A percentile compares a stretch with the other conserved stretches of the same genome.
phyloP scores from a whole-genome alignment of 768 basidiomycete genomes.

The Lactarius hatsudake region DNA sequence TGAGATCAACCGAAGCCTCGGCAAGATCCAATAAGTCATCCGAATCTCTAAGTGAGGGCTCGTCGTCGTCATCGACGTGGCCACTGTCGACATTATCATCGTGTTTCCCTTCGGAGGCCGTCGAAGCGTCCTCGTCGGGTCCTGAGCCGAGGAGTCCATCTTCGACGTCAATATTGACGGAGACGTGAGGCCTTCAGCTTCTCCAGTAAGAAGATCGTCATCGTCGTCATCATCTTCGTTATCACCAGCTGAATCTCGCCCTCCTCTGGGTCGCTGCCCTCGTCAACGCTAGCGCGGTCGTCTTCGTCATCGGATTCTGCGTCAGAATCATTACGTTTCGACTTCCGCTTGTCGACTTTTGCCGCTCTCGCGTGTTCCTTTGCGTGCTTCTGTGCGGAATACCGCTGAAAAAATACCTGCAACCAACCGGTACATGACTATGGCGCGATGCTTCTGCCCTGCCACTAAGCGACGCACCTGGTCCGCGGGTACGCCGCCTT shows the following conservation, averaged over 20 bases:
- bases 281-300: conserved; percentile 39
- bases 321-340: conserved; percentile 37
- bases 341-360: conserved; percentile 48
- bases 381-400: conserved; percentile 71
- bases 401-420: conserved; percentile 89
- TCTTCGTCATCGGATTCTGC: conserved; percentile 36
- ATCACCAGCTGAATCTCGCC: conserved; percentile 45
- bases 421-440: not conserved
- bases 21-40: conserved; percentile 62
- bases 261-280: conserved; percentile 52
- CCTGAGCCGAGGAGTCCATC: conserved; percentile 30
- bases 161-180: conserved; percentile 33
- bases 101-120: conserved; percentile 28
- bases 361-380: conserved; percentile 48
- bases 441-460: not conserved
- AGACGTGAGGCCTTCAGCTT: conserved; percentile 25
- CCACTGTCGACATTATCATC: conserved; percentile 29
- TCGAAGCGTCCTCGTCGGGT: conserved; percentile 40
- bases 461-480: conserved; percentile 51
- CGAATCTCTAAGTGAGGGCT: conserved; percentile 59
- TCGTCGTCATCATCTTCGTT: conserved; percentile 34
- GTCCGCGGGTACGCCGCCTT: conserved; percentile 78
- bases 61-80: conserved; percentile 29
- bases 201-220: conserved; percentile 29
- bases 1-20: conserved; percentile 53